Conservation (phyloP, 2,329 filamentous ascomycete genomes). For the Exophiala xenobiotica region DNA sequence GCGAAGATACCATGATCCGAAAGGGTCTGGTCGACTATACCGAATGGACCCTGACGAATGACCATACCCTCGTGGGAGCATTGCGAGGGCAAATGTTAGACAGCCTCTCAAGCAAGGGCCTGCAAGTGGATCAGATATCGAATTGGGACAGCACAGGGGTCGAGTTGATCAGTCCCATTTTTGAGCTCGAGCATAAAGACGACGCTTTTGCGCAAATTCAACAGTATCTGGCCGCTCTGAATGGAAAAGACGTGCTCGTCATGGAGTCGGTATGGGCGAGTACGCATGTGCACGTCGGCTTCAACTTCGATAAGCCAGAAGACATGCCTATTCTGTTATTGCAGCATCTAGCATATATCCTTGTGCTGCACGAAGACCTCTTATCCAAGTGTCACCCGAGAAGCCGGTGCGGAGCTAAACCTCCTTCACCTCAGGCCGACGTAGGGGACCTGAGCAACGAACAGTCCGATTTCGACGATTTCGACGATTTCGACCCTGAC, state of each 20-base stretch:
- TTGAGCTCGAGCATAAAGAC: slow-evolving; percentile 12
- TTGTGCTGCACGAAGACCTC: slow-evolving; percentile 25
- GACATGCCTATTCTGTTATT: slow-evolving; percentile 20
- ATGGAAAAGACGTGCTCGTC: slow-evolving; percentile 2
- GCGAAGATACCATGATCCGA: slow-evolving; percentile 12
- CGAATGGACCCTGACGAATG: slow-evolving; percentile 27
- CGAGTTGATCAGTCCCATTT: slow-evolving; percentile 20
- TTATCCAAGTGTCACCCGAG: slow-evolving; percentile 26
- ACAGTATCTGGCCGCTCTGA: slow-evolving; percentile 17
- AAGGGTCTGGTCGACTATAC: slow-evolving; percentile 15
- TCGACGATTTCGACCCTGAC: slow-evolving; percentile 12
- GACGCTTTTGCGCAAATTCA: slow-evolving; percentile 9
- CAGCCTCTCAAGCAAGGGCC: not conserved
- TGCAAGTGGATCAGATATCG: not conserved
- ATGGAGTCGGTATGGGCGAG: slow-evolving; percentile 24
- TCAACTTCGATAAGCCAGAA: slow-evolving; percentile 15
- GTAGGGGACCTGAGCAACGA: too few species aligned
- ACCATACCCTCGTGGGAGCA: slow-evolving; percentile 21
- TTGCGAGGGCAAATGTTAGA: slow-evolving; percentile 15
- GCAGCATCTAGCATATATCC: slow-evolving; percentile 25
- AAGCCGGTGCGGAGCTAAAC: slow-evolving; percentile 16
- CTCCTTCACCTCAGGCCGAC: too few species aligned
- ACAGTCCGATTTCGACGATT: not conserved
- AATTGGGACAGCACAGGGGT: slow-evolving; percentile 22
- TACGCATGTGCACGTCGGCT: slow-evolving; percentile 26